A percentile compares a stretch with the other conserved stretches of the same genome.
These are phyloP conservation scores for Amanita rubescens DNA, from an alignment of 768 basidiomycete species.

Conservation along the genomic window DNA sequence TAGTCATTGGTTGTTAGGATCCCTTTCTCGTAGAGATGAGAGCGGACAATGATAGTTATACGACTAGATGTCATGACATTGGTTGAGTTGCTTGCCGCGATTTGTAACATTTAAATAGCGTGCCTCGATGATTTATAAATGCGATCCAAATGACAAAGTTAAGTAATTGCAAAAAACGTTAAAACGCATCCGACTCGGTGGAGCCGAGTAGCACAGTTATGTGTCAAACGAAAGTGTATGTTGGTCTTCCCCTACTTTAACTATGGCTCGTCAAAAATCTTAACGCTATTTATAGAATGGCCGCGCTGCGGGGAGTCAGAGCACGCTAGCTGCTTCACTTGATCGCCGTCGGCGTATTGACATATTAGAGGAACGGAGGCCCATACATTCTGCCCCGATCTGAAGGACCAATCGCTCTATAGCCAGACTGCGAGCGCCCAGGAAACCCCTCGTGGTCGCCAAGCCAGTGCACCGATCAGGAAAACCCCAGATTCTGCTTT, in stretches of 20 bases:
- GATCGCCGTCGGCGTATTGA: conserved; percentile 7
- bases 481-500: too few relatives aligned
- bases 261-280: not conserved
- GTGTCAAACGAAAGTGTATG: conserved; percentile 1
- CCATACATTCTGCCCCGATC: not conserved
- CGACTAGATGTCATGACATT: too few relatives aligned
- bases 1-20: too few relatives aligned
- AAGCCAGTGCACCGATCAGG: not conserved
- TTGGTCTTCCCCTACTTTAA: not conserved
- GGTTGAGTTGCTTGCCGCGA: too few relatives aligned
- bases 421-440: not conserved
- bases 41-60: too few relatives aligned
- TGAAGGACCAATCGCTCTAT: not conserved
- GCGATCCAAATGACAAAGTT: not conserved
- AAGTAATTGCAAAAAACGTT: not conserved
- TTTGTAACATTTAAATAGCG: too few relatives aligned
- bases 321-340: not conserved
- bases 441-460: not conserved
- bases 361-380: not conserved
- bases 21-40: too few relatives aligned
- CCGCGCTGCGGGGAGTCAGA: not conserved
- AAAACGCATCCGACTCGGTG: conserved; percentile 2
- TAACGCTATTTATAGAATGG: not conserved
- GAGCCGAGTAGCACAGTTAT: not conserved
- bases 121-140: too few relatives aligned